Evolutionary conservation across 2,329 filamentous ascomycete species (phyloP).

Genomic region (Colletotrichum simmondsii): DNA sequence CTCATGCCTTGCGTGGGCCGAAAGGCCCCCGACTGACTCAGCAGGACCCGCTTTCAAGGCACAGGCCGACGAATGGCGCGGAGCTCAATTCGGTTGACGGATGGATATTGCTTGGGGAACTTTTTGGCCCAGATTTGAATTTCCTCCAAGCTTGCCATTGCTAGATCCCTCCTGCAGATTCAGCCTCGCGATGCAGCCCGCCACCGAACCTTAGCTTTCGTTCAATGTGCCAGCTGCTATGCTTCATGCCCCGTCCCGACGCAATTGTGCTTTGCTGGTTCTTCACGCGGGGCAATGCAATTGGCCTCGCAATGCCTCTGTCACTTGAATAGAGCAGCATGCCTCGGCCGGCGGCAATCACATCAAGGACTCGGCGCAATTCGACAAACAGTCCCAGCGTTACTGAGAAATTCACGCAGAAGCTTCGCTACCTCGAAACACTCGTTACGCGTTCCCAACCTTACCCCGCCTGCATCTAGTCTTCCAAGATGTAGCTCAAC

Average conservation of each 20-base stretch:
- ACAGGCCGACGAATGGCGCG: constrained; percentile 5
- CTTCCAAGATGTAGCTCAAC: not conserved
- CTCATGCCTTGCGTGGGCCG: constrained; percentile 30
- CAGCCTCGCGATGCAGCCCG: constrained; percentile 23
- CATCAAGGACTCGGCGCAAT: constrained; percentile 17
- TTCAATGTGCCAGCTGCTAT: constrained; percentile 27
- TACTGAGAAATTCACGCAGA: not conserved
- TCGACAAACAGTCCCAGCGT: constrained; percentile 1
- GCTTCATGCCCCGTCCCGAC: not conserved
- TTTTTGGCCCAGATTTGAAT: not conserved
- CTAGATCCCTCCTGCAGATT: not conserved
- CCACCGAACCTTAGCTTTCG: not conserved
- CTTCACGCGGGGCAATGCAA: constrained; percentile 34
- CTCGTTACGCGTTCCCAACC: not conserved
- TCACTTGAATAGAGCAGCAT: constrained; percentile 39
- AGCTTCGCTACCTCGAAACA: not conserved
- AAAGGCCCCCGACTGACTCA: constrained; percentile 17
- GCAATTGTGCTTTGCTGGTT: constrained; percentile 4
- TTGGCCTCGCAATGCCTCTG: constrained; percentile 36
- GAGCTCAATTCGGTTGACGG: constrained; percentile 23
- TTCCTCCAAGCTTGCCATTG: not conserved
- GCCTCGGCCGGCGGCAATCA: constrained; percentile 22
- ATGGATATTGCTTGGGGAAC: constrained; percentile 5
- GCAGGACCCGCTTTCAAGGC: constrained; percentile 1
- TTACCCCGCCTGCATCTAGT: not conserved